Evolutionary conservation across 2,329 filamentous ascomycete species (phyloP).

Genomic region (Hypomyces rosellus): DNA sequence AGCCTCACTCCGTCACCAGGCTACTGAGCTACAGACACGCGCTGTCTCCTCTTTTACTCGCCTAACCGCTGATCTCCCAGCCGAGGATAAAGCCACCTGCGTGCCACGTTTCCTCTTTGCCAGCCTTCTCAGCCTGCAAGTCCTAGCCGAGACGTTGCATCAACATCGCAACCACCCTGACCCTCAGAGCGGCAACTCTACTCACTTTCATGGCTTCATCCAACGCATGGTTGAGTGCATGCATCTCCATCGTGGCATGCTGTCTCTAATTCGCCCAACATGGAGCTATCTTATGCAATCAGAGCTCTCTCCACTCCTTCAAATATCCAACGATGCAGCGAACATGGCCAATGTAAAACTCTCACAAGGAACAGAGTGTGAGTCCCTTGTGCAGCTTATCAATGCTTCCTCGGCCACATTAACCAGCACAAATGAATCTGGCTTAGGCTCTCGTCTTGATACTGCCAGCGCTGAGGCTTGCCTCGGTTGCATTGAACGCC

Average conservation of each 20-base stretch:
- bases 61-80: slow-evolving; percentile 17
- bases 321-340: slow-evolving; percentile 14
- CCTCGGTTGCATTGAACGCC: slow-evolving; percentile 20
- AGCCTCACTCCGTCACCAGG: slow-evolving; percentile 25
- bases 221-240: slow-evolving; percentile 36
- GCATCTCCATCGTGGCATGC: slow-evolving; percentile 37
- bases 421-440: slow-evolving; percentile 22
- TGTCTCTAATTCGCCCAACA: slow-evolving; percentile 27
- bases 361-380: slow-evolving; percentile 21
- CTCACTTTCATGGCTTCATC: slow-evolving; percentile 33
- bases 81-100: slow-evolving; percentile 22
- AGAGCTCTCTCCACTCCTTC: slow-evolving; percentile 25
- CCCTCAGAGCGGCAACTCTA: slow-evolving; percentile 6
- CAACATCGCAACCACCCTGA: slow-evolving; percentile 22
- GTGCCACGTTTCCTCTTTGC: slow-evolving; percentile 41
- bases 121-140: slow-evolving; percentile 37
- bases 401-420: slow-evolving; percentile 16
- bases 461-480: slow-evolving; percentile 22
- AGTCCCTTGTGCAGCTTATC: slow-evolving; percentile 14
- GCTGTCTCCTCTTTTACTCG: slow-evolving; percentile 34
- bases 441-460: slow-evolving; percentile 16
- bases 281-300: slow-evolving; percentile 31
- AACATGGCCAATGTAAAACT: not conserved
- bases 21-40: slow-evolving; percentile 39
- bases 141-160: slow-evolving; percentile 40